These are phyloP conservation scores for Rasamsonia emersonii DNA, from an alignment of 2,329 filamentous ascomycete species.

Conservation along the genomic window DNA sequence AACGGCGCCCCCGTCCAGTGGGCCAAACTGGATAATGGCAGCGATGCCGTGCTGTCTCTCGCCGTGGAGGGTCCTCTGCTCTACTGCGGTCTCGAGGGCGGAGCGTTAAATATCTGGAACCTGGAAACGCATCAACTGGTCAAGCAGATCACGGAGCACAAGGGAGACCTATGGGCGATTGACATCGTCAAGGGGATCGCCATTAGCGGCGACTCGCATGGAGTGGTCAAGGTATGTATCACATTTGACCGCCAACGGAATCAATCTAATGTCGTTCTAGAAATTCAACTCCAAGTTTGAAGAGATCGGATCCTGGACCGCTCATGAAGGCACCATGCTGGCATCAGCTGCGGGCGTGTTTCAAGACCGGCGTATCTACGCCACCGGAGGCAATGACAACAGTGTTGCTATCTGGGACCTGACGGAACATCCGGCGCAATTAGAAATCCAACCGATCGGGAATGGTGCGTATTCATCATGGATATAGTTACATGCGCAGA, in stretches of 20 bases:
- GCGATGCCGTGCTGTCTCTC: slow-evolving; percentile 64
- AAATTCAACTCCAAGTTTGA: slow-evolving; percentile 78
- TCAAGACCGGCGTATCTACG: slow-evolving; percentile 69
- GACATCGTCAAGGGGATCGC: slow-evolving; percentile 77
- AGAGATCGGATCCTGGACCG: slow-evolving; percentile 67
- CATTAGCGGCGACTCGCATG: slow-evolving; percentile 82
- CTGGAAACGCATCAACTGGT: slow-evolving; percentile 87
- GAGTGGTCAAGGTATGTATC: slow-evolving; percentile 62
- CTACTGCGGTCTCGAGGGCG: slow-evolving; percentile 80
- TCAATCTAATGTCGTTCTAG: slow-evolving; percentile 22
- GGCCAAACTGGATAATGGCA: slow-evolving; percentile 55
- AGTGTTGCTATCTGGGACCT: slow-evolving; percentile 84
- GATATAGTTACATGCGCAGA: background rate
- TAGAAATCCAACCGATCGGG: slow-evolving; percentile 43
- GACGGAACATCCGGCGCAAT: slow-evolving; percentile 44
- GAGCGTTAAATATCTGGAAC: slow-evolving; percentile 92
- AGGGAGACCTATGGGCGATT: slow-evolving; percentile 75
- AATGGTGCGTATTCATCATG: slow-evolving; percentile 38
- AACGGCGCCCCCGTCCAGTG: slow-evolving; percentile 61
- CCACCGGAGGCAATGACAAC: slow-evolving; percentile 90
- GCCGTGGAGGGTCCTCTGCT: slow-evolving; percentile 84
- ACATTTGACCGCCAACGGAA: background rate
- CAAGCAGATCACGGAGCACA: slow-evolving; percentile 72
- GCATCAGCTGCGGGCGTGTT: slow-evolving; percentile 68
- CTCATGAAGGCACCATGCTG: slow-evolving; percentile 79